A percentile compares a stretch with the other conserved stretches of the same genome.
phyloP scores from a whole-genome alignment of 345 rosid species.

The Syzygium oleosum region DNA sequence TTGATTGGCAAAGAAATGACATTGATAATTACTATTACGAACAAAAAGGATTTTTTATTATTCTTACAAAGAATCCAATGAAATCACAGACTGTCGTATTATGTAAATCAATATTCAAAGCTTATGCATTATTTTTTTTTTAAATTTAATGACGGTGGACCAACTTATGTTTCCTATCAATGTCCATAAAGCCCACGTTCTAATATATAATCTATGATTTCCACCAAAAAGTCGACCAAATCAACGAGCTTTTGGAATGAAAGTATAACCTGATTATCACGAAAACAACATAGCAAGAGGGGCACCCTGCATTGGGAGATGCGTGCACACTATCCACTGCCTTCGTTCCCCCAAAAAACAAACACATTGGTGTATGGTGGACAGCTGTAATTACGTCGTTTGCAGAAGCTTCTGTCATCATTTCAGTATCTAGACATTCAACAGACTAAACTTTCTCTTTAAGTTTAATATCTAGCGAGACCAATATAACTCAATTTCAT shows the following conservation, averaged over 20 bases:
- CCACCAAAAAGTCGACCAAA: not conserved
- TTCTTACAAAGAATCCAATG: not conserved
- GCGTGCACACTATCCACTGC: not conserved
- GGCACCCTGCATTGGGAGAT: not conserved
- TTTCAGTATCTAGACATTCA: not conserved
- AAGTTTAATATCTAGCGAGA: not conserved
- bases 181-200: not conserved
- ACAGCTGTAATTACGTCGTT: not conserved
- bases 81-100: not conserved
- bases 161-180: not conserved
- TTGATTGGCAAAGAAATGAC: not conserved
- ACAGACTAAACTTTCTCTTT: not conserved
- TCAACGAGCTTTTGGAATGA: not conserved
- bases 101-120: not conserved
- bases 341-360: not conserved
- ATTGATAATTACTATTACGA: too few relatives aligned
- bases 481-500: not conserved
- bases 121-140: too few relatives aligned
- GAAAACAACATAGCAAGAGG: not conserved
- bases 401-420: not conserved
- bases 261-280: not conserved
- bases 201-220: not conserved
- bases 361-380: not conserved
- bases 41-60: fast-evolving
- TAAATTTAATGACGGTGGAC: not conserved